phyloP scores from a whole-genome alignment of 2,329 filamentous ascomycete species.

The Neonectria punicea region DNA sequence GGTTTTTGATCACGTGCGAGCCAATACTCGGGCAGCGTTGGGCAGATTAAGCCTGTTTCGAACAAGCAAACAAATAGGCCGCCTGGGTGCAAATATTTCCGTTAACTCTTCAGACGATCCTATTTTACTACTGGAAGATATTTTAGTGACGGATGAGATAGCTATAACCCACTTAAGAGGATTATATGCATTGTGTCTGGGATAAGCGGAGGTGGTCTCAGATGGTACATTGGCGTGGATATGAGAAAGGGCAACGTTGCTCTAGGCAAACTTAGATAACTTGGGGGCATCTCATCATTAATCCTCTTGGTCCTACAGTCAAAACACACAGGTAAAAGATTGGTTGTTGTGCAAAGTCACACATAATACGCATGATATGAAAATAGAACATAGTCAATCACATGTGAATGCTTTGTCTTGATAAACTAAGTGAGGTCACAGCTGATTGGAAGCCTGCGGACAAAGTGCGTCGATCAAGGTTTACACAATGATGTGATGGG shows the following conservation, averaged over 20 bases:
- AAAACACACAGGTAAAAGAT: too few relatives aligned
- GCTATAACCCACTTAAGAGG: not conserved
- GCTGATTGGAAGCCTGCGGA: not conserved
- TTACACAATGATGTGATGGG: not conserved
- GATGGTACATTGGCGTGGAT: not conserved
- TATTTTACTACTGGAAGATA: not conserved
- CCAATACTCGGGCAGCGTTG: not conserved
- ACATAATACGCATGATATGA: too few relatives aligned
- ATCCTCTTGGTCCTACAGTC: not conserved
- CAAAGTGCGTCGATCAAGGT: not conserved
- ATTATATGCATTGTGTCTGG: not conserved
- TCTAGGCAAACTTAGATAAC: not conserved
- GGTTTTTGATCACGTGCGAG: not conserved
- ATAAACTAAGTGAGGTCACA: not conserved
- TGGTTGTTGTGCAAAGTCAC: not conserved
- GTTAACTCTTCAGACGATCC: not conserved
- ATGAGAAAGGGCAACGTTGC: not conserved
- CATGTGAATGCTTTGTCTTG: not conserved
- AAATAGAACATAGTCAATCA: not conserved
- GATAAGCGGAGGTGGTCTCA: not conserved
- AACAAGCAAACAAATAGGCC: not conserved
- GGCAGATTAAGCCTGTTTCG: not conserved
- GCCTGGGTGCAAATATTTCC: not conserved
- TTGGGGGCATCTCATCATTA: not conserved
- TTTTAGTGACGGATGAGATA: not conserved